Evolutionary conservation across 192 early-diverging fungal species (phyloP).

Genomic region (Backusella macrospora): DNA sequence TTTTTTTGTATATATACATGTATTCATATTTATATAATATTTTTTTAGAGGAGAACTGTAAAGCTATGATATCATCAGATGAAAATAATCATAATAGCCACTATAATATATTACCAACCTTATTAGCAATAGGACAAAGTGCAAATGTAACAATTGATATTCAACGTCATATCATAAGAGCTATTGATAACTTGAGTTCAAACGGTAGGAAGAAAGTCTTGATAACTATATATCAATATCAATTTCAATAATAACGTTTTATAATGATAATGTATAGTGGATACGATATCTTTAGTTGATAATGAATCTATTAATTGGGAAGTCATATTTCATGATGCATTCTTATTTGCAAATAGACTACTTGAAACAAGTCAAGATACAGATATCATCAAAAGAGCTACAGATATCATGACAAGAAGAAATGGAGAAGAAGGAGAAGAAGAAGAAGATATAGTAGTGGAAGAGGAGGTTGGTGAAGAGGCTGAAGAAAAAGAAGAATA

Average conservation of each 20-base stretch:
- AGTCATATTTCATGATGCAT: not conserved
- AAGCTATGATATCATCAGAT: constrained; percentile 18
- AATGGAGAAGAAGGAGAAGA: not conserved
- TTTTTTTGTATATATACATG: not conserved
- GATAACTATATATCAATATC: not conserved
- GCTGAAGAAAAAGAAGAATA: not conserved
- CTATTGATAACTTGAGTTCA: constrained; percentile 56
- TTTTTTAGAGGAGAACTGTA: constrained; percentile 29
- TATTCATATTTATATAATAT: not conserved
- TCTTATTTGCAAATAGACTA: constrained; percentile 3
- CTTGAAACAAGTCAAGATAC: constrained; percentile 11
- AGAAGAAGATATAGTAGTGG: not conserved
- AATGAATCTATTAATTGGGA: not conserved
- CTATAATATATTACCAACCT: constrained; percentile 39
- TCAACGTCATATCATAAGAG: constrained; percentile 57
- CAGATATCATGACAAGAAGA: constrained; percentile 5
- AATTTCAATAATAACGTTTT: not conserved
- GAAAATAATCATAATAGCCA: not conserved
- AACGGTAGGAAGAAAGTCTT: constrained; percentile 14
- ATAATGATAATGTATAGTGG: constrained; percentile 1
- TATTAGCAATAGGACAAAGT: constrained; percentile 44
- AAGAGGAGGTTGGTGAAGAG: not conserved
- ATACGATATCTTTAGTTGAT: not conserved
- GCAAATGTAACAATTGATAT: constrained; percentile 45
- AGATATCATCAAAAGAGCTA: constrained; percentile 17